These are phyloP conservation scores for Paramecium pentaurelia DNA, from an alignment of 73 alveolate species.

Conservation along the genomic window DNA sequence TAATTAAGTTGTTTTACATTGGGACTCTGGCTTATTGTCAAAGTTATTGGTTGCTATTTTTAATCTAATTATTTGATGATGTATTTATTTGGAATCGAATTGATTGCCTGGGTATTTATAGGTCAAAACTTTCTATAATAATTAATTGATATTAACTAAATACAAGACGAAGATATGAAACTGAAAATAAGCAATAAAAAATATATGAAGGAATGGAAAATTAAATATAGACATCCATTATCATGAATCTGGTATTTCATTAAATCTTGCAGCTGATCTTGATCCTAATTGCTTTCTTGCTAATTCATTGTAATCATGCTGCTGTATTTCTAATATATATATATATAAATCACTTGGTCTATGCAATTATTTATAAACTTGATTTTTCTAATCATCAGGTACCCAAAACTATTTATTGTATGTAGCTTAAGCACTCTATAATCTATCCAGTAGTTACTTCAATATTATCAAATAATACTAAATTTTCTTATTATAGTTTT, in stretches of 20 bases:
- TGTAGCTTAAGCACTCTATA: neutral
- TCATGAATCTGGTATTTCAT: neutral
- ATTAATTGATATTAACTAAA: neutral
- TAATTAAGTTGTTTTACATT: constrained; percentile 4
- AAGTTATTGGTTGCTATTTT: neutral
- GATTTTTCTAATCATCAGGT: neutral
- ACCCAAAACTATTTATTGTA: neutral
- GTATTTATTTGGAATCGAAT: neutral
- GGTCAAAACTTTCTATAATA: neutral
- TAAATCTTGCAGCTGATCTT: constrained; percentile 3
- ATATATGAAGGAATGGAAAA: constrained; percentile 30
- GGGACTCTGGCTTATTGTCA: neutral
- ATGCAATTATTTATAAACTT: constrained; percentile 1
- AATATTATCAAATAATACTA: neutral
- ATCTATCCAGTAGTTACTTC: neutral
- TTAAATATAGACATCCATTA: constrained; percentile 40
- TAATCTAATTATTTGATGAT: neutral
- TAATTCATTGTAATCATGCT: neutral
- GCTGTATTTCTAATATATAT: neutral
- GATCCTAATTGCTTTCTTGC: constrained; percentile 23
- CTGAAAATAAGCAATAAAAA: neutral
- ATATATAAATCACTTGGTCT: neutral
- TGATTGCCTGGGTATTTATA: neutral
- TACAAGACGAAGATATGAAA: constrained; percentile 22
- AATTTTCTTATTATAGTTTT: neutral